Evolutionary conservation across 1,139 yeast genomes (phyloP), one percentile per base, ranked within the genome.

Genomic region (Nakaseomyces sp.): DNA sequence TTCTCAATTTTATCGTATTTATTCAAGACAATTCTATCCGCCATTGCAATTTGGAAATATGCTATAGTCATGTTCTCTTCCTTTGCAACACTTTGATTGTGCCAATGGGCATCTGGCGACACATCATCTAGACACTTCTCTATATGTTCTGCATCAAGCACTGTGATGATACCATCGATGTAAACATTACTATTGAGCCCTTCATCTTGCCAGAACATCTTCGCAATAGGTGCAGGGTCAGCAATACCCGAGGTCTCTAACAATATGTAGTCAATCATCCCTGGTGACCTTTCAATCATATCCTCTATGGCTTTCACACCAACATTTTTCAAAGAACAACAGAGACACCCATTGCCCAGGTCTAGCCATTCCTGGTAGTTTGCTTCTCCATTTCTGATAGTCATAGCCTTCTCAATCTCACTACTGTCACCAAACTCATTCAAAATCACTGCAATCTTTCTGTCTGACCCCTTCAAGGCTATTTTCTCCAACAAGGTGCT

Each of bases 161-260:
- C 96, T 0, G 96, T 84, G n/a, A 93, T 75, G 4, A 91, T 88
- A 0, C 96, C 96, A 64, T 91, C 98, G 37, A 91, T 81, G 60
- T 85, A 86, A 2, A 91, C 86, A 52, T 79, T 81, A 5, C 95
- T 81, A 10, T 81, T 73, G 45, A 91, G 68, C 0, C 91, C 96
- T 29, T 85, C 93, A 61, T 91, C 98, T 33, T 89, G 71, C 98
- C 98, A 91, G 64, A 91, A 91, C 96, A 91, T 91, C 53, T 80
- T 78, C 7, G 96, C 96, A 30, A 91, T 87, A 0, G 97, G 97
- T 0, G 83, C 96, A 0, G 98, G 98, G 60, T 91, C 97, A 0
- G 99, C 98, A n/a, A 93, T 73, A 0, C 99, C 99, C 0, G 96
- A 87, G 0, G 99, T 93, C 60, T 91, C 99, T 45, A 93, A 67